Percentiles rank a stretch among this genome's conserved stretches.
Conservation (phyloP, 257 asterid species). For the Fraxinus anomala region DNA sequence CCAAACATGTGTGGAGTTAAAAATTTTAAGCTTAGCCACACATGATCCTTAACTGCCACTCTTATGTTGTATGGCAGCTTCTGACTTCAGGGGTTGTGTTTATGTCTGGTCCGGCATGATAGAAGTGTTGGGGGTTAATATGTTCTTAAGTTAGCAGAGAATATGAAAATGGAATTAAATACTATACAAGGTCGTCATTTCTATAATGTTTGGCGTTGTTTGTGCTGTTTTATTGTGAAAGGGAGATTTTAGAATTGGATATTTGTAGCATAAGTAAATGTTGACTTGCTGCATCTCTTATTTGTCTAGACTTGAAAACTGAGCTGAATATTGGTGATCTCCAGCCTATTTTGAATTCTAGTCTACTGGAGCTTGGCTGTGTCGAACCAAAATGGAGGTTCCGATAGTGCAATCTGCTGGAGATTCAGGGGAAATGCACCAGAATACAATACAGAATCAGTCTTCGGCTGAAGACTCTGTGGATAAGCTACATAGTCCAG, state of each 20-base stretch:
- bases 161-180: background rate
- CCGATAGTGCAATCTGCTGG: constrained; percentile 37
- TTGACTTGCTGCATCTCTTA: background rate
- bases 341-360: background rate
- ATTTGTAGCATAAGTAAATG: background rate
- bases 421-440: constrained; percentile 38
- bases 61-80: background rate
- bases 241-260: background rate
- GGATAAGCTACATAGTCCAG: constrained; percentile 27
- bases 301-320: background rate
- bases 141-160: background rate
- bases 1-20: background rate
- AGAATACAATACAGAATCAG: constrained; percentile 27
- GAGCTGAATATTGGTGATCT: background rate
- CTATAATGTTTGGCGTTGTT: background rate
- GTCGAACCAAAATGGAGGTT: constrained; percentile 44
- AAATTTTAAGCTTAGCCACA: background rate
- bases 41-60: background rate
- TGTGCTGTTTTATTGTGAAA: background rate
- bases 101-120: background rate
- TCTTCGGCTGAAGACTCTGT: constrained; percentile 25
- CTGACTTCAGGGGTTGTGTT: background rate
- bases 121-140: background rate
- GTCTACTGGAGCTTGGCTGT: constrained; percentile 23
- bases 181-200: background rate